Base-by-base conservation (phyloP, 1,139 yeast species). In the Hyphopichia burtonii region DNA sequence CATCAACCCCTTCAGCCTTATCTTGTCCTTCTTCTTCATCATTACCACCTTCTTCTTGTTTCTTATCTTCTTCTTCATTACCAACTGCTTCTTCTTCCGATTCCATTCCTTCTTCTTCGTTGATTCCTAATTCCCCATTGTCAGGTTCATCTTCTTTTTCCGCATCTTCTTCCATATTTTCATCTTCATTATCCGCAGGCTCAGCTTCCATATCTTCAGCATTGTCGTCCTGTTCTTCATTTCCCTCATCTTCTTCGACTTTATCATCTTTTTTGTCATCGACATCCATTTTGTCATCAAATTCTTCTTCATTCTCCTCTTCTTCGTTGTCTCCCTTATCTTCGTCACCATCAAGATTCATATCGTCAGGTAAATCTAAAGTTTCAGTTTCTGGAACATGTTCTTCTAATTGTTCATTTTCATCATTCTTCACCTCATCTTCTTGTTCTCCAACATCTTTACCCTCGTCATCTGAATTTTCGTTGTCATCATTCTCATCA, bases 281-380 rank as follows among this genome's bases (percentile, higher is more conserved):
- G 20, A 48, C 49, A 40, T 56, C 59, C 48, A 57, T 63, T 30
- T 63, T 64, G 44, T 67, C 70, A 22, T 66, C 63, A 20, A 49
- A 49, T 1, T 50, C 52, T 6, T 54, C 64, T 17, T 53, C 60
- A 7, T 63, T 66, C 1, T n/a, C n/a, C n/a, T 64, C 74, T 5
- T 68, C 71, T 2, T 64, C 72, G 1, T 65, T 71, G 1, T 71
- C 78, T 12, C 71, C 78, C 2, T 72, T 79, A n/a, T 81, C 87
- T 20, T 77, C 82, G 34, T 74, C 86, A 14, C 81, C 81, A 57
- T 88, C 96, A 35, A 88, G 71, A 49, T 88, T 80, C 72, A 91
- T 79, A 50, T 90, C 95, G 34, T 91, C 98, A 0, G 96, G 96
- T 32, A 89, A 69, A 31, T 87, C 94, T 52, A 89, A 68, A 4